Base-by-base conservation (phyloP, 371 early-diverging fungal genomes). In the Haplosporangium sp. region DNA sequence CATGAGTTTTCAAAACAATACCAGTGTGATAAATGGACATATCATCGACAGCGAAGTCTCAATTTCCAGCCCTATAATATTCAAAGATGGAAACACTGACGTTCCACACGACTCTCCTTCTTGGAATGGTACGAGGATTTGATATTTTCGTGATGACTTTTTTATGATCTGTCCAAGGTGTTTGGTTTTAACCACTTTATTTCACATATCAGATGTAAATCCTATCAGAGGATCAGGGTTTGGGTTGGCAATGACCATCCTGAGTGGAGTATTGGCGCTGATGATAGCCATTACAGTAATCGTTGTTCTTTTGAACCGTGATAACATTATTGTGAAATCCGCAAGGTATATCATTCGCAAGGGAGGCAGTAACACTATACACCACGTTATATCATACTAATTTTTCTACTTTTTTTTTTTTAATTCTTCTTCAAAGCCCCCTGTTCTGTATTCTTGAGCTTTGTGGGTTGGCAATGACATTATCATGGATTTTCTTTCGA, bases 401-500 rank as follows among this genome's bases (percentile, higher is more conserved):
- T 27, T 27, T 27, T 27, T 27, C 27, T 27, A 27, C 27, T 27
- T 27, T 27, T 27, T 27, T 27, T 27, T 27, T 27, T 27, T 27
- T 27, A 27, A 27, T 27, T 27, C 27, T 27, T 27, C 27, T 27
- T 27, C 27, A 2, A 5, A 88, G 88, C 45, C 88, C 88, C 5
- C 63, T 88, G 6, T 90, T 88, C 70, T 90, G 88, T 65, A 83
- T 85, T 0, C 74, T 89, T 11, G 88, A 89, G 52, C 74, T 89
- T 4, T 42, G 84, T 6, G 90, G 90, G 0, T 82, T 88, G 37
- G 62, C 85, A 2, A 44, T 86, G n/a, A 69, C 84, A 0, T 84
- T 88, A 50, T 67, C 83, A 0, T 79, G 87, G 55, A 60, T 85
- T 2, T 82, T 83, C 39, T 72, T 85, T n/a, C 82, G 84, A 64